Evolutionary conservation across 805 yeast species (phyloP), one percentile per base, ranked within the genome.

Genomic region (Metschnikowia kunwiensis): DNA sequence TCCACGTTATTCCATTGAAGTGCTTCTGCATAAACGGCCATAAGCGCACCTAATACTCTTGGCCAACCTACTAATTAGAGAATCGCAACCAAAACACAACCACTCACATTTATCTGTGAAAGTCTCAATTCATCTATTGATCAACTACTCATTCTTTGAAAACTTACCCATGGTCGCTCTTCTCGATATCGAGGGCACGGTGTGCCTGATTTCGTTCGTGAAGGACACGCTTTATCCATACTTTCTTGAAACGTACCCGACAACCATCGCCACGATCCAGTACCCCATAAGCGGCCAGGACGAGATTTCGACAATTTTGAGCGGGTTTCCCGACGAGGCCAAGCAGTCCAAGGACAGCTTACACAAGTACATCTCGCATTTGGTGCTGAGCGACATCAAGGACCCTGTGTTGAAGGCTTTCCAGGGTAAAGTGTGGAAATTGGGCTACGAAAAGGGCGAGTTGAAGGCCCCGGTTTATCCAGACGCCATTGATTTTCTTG

Each of bases 161-260:
- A n/a, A n/a, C n/a, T n/a, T n/a, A n/a, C n/a, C 29, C 21, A 45
- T 45, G 49, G 29, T 42, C 6, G 33, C 76, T 7, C 57, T 83
- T 2, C 67, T 88, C 5, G 95, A 86, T 48, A 86, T 87, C 23
- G 97, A 89, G 55, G 97, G 97, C 12, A 89, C 97, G 0, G 79
- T 89, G 20, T 89, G 97, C 54, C 89, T 96, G 3, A 88, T 89
- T 14, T 72, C 89, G 1, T 89, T 89, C 54, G 97, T 89, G 27
- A 83, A 84, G 50, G 88, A 85, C 19, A 68, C 65, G 2, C 61
- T 89, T 22, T 82, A 78, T 60, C 96, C 96, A 0, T 88, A 75
- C 54, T 89, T 93, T 45, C 55, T 80, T 3, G 34, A 55, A 3
- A 59, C 73, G 50, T 80, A 16, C 79, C 85, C 24, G 7, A 51